Evolutionary conservation across 2,329 filamentous ascomycete genomes (phyloP), one percentile per base, ranked within the genome.

Genomic region (Lizonia empirigonia): DNA sequence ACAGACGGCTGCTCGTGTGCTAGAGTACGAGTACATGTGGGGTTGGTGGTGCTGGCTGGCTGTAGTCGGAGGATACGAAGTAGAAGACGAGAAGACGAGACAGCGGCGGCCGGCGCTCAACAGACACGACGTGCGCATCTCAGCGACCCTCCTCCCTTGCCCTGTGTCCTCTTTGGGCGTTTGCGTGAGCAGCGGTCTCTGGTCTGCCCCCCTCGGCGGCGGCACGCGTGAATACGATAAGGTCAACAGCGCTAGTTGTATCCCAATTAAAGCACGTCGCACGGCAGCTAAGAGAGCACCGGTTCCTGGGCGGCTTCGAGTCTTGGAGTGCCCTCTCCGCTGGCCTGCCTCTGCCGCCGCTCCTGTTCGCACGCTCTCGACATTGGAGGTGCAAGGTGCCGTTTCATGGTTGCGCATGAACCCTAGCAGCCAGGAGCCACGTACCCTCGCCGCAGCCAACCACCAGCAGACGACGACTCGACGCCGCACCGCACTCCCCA

Each of bases 231-330:
- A 30, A 22, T 15, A 40, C 34, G 37, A 52, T 46, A 46, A 38
- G 49, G 35, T 34, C 10, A 13, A 16, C 19, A 20, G 15, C 38
- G 50, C 50, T 46, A 46, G 32, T 18, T 20, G 23, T 19, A 26
- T 29, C 45, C 20, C 26, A 19, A 48, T 48, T 48, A 27, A 36
- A n/a, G n/a, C 24, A 9, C 26, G 6, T 19, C 40, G 44, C 49
- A 52, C 41, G 15, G 35, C 47, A 50, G 38, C 46, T 39, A 38
- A 34, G 39, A 50, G 29, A 19, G 35, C 39, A 41, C 41, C 18
- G 40, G 23, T 51, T 51, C 41, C 41, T 51, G 36, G 40, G 44
- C 44, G 22, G 44, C 34, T 33, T 8, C 18, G 38, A 20, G 26
- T 18, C 34, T 33, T 8, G n/a, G 38, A 20, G 26, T 18, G 18